Evolutionary conservation across 2,329 filamentous ascomycete genomes (phyloP).

Genomic region (Plectosphaerella plurivora): DNA sequence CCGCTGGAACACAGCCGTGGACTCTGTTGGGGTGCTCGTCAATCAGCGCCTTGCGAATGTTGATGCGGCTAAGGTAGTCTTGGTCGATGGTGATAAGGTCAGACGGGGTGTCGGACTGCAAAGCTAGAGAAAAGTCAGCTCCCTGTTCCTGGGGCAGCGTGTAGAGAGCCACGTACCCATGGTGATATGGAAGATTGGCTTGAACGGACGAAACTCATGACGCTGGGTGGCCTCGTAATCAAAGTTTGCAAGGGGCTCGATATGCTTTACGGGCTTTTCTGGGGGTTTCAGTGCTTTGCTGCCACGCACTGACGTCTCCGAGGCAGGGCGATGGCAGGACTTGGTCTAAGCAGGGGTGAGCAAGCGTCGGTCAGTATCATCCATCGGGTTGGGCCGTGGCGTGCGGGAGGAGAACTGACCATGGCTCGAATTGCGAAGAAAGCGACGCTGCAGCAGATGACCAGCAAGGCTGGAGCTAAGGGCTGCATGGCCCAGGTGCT

Average conservation of each 20-base stretch:
- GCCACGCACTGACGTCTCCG: too few species aligned
- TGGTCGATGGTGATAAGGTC: constrained; percentile 49
- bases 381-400: too few species aligned
- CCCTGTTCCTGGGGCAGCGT: background rate
- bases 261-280: background rate
- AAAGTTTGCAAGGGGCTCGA: constrained; percentile 25
- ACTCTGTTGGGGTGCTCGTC: constrained; percentile 30
- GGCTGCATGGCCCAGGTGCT: background rate
- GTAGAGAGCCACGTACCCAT: constrained; percentile 36
- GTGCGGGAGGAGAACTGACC: background rate
- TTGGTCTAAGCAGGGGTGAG: background rate
- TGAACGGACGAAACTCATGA: constrained; percentile 40
- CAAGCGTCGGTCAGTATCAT: background rate
- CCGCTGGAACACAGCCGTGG: constrained; percentile 34
- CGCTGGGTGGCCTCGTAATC: constrained; percentile 35
- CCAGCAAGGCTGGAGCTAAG: background rate
- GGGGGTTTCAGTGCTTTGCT: too few species aligned
- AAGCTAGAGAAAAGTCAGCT: constrained; percentile 22
- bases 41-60: constrained; percentile 32
- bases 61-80: constrained; percentile 42
- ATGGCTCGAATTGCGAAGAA: background rate
- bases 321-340: background rate
- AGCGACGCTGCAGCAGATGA: background rate
- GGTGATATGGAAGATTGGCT: constrained; percentile 48
- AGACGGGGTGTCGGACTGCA: constrained; percentile 36